These are phyloP conservation scores for Amylocystis lapponica DNA, from an alignment of 768 basidiomycete species.

Conservation along the genomic window DNA sequence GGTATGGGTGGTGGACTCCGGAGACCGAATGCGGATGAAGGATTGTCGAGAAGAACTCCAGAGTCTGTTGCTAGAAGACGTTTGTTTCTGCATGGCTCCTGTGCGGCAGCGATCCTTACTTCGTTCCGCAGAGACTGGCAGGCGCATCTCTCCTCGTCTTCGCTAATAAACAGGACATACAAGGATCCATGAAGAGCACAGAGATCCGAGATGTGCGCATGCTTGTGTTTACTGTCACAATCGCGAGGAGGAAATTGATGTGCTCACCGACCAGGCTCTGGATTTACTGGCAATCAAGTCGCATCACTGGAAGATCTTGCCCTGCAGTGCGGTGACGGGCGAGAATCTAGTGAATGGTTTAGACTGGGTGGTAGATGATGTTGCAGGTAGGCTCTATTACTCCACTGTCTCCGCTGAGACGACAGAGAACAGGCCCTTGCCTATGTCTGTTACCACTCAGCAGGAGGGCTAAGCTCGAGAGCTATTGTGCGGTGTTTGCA, in stretches of 20 bases:
- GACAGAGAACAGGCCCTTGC: too few species aligned
- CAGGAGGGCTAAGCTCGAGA: too few species aligned
- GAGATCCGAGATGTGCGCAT: conserved; percentile 82
- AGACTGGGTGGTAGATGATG: conserved; percentile 88
- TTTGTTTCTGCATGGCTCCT: conserved; percentile 34
- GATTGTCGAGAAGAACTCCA: conserved; percentile 90
- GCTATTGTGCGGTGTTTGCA: too few species aligned
- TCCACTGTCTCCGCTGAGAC: conserved; percentile 8
- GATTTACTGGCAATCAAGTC: conserved; percentile 76
- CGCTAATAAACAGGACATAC: conserved; percentile 97
- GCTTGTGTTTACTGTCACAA: not conserved
- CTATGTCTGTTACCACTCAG: too few species aligned
- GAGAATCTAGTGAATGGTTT: conserved; percentile 78
- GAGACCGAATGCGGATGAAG: conserved; percentile 82
- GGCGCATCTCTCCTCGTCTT: conserved; percentile 96
- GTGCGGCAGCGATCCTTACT: not conserved
- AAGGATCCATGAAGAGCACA: conserved; percentile 71
- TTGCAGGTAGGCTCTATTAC: conserved; percentile 85
- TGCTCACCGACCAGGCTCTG: conserved; percentile 57
- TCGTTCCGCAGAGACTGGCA: conserved; percentile 69
- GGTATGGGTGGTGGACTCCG: conserved; percentile 98
- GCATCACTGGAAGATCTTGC: conserved; percentile 84
- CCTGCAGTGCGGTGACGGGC: conserved; percentile 92
- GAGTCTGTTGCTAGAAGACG: conserved; percentile 86
- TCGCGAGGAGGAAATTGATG: too few species aligned